Base-by-base conservation (phyloP, 2,329 filamentous ascomycete genomes). In the Cercospora sp. region DNA sequence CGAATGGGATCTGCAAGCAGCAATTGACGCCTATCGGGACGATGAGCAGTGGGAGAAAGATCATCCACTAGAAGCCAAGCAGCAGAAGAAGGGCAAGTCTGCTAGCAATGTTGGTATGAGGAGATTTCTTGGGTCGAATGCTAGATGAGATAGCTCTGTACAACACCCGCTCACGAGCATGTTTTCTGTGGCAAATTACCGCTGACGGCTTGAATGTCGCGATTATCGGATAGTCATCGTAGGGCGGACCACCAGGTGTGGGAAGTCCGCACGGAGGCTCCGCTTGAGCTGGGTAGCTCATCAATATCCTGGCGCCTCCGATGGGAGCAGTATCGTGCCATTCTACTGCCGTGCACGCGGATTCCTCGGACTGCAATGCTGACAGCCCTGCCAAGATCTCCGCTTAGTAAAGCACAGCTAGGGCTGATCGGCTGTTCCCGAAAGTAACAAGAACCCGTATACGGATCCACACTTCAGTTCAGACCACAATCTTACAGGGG, bases 11-110 rank as follows among this genome's bases (percentile, higher is more conserved):
- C 80, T 94, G 16, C 86, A 88, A 3, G 78, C 80, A 30, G 91
- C 91, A 0, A 84, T 91, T 6, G 83, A 86, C 42, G 83, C 85
- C 3, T 93, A 87, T 77, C 83, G 86, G 71, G 90, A 87, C 3
- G 92, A 95, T 70, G 91, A 93, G 77, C 83, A 83, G 63, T 94
- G 91, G 92, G 92, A 93, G 80, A 85, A 83, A 72, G 85, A 86
- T 12, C 86, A 94, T 74, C 89, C 90, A 0, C 76, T 89, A 58
- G 79, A 84, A 73, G 79, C 78, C 6, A 80, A 79, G 48, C 78
- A 79, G 67, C 84, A 83, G n/a, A 84, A 84, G 75, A 76, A 80
- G 73, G 80, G 75, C 51, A 78, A 79, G 66, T 73, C 60, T 45
- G 75, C 75, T 7, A 73, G 72, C 58, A 71, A 69, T 45, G 73